Conservation (phyloP, 768 basidiomycete genomes). For the Krasilnikovozyma curviuscula region DNA sequence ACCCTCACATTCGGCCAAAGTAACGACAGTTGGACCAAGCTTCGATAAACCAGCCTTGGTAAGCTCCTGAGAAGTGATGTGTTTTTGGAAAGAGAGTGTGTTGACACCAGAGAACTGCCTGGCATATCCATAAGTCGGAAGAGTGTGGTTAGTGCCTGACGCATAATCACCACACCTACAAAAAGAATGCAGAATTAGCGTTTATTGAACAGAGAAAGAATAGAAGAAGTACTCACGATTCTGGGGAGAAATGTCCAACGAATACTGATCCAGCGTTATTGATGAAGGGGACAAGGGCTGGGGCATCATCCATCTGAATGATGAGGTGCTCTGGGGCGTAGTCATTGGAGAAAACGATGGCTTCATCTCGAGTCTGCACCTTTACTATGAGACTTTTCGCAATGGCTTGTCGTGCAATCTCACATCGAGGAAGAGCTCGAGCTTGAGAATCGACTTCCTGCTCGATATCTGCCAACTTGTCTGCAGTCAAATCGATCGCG, state of each 20-base stretch:
- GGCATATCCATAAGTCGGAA: slow-evolving; percentile 48
- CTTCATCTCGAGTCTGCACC: slow-evolving; percentile 46
- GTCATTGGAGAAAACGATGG: slow-evolving; percentile 77
- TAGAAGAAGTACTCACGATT: slow-evolving; percentile 41
- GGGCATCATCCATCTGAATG: slow-evolving; percentile 59
- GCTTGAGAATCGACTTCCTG: slow-evolving; percentile 72
- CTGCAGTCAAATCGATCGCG: slow-evolving; percentile 45
- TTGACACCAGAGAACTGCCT: slow-evolving; percentile 97
- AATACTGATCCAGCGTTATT: slow-evolving; percentile 94
- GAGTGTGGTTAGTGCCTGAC: slow-evolving; percentile 94
- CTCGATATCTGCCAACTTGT: slow-evolving; percentile 55
- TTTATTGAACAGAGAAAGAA: not conserved
- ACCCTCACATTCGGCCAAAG: slow-evolving; percentile 84
- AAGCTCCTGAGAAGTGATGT: slow-evolving; percentile 92
- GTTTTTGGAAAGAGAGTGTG: slow-evolving; percentile 91
- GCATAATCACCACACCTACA: slow-evolving; percentile 91
- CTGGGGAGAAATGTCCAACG: slow-evolving; percentile 83
- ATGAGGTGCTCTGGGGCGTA: slow-evolving; percentile 98
- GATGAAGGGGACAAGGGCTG: slow-evolving; percentile 42
- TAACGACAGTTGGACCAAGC: slow-evolving; percentile 73
- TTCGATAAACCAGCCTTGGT: slow-evolving; percentile 51
- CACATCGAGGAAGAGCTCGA: slow-evolving; percentile 61
- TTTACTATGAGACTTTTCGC: slow-evolving; percentile 77
- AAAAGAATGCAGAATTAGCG: not conserved
- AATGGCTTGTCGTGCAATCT: slow-evolving; percentile 75